Evolutionary conservation across 805 yeast species (phyloP).

Genomic region (Lipomyces sp.): DNA sequence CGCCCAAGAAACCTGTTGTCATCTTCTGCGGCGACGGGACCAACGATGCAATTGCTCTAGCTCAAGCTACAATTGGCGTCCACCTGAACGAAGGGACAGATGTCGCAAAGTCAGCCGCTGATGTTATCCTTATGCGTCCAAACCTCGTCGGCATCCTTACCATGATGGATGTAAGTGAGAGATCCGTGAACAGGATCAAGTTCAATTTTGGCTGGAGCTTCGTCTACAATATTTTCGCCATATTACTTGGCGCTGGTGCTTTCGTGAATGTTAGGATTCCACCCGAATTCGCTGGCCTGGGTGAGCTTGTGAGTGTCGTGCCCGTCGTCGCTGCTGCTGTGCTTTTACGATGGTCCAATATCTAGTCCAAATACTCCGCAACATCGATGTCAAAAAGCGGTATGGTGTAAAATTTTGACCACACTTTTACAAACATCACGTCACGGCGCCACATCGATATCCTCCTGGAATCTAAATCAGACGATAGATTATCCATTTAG

Average conservation of each 20-base stretch:
- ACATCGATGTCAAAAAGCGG: too few species aligned
- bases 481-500: too few species aligned
- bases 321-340: constrained; percentile 26
- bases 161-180: constrained; percentile 15
- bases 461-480: too few species aligned
- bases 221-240: constrained; percentile 27
- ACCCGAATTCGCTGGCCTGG: constrained; percentile 31
- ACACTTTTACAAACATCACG: too few species aligned
- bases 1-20: constrained; percentile 46
- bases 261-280: constrained; percentile 28
- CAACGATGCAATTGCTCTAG: constrained; percentile 87
- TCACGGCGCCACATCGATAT: too few species aligned
- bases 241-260: constrained; percentile 28
- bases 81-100: constrained; percentile 26
- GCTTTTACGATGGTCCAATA: constrained; percentile 4
- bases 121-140: constrained; percentile 20
- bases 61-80: constrained; percentile 86
- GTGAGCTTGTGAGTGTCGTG: constrained; percentile 29
- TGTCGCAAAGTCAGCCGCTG: constrained; percentile 17
- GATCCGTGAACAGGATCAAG: constrained; percentile 3
- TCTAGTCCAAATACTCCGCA: too few species aligned
- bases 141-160: constrained; percentile 21
- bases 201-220: constrained; percentile 24
- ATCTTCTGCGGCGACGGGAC: constrained; percentile 95
- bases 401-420: too few species aligned